These are phyloP conservation scores for Pholiota microspora DNA, from an alignment of 768 basidiomycete genomes.

Conservation along the genomic window DNA sequence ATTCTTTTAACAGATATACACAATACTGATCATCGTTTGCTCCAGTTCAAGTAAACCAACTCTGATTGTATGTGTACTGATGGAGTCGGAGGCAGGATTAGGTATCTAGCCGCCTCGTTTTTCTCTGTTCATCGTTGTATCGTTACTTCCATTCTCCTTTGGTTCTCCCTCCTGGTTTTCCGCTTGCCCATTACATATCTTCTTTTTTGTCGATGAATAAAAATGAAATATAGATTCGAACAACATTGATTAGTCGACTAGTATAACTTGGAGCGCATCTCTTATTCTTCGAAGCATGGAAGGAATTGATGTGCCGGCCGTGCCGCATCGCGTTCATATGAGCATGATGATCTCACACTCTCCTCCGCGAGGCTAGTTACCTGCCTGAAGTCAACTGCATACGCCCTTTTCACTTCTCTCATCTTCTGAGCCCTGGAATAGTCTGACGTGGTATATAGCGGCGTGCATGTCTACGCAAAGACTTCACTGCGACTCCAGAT, in stretches of 20 bases:
- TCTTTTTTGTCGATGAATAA: slow-evolving; percentile 5
- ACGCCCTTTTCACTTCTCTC: too few relatives aligned
- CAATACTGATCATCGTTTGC: not conserved
- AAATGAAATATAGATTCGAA: slow-evolving; percentile 6
- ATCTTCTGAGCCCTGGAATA: not conserved
- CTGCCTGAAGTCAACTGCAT: too few relatives aligned
- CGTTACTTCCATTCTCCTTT: not conserved
- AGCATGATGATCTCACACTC: too few relatives aligned
- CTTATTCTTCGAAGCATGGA: too few relatives aligned
- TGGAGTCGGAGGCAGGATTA: not conserved
- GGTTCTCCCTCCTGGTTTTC: not conserved
- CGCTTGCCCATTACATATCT: not conserved
- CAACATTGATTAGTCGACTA: not conserved
- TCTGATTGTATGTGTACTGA: not conserved
- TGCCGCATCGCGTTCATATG: too few relatives aligned
- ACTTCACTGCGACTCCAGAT: not conserved
- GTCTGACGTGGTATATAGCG: not conserved
- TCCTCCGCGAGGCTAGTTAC: too few relatives aligned
- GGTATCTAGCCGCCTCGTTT: slow-evolving; percentile 6
- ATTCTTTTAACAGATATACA: not conserved
- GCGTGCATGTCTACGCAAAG: not conserved
- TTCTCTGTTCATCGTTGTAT: slow-evolving; percentile 9
- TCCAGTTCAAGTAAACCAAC: slow-evolving; percentile 7
- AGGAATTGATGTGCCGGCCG: too few relatives aligned
- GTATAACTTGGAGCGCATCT: too few relatives aligned